phyloP scores from a whole-genome alignment of 202 grass and related monocot genomes.

The Digitaria exilis region DNA sequence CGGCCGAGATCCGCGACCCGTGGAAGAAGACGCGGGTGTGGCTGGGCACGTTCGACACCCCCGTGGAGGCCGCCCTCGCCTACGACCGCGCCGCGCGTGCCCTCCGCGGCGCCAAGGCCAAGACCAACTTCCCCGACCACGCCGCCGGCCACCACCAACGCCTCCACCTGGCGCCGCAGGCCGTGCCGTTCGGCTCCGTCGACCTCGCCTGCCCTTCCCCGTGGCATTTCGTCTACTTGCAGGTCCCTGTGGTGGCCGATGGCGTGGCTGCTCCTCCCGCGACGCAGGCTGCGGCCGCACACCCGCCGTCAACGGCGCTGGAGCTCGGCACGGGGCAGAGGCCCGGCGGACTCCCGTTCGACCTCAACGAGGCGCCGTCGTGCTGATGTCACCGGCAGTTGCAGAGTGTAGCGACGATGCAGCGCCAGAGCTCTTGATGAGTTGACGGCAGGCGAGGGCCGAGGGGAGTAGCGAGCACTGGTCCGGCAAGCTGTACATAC shows the following conservation, averaged over 20 bases:
- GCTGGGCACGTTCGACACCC: constrained; percentile 92
- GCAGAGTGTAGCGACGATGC: not conserved
- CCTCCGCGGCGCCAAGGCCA: constrained; percentile 68
- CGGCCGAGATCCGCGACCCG: constrained; percentile 78
- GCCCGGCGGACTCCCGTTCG: constrained; percentile 36
- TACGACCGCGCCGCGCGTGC: constrained; percentile 76
- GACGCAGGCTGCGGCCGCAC: not conserved
- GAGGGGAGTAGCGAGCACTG: not conserved
- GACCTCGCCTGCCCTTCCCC: constrained; percentile 7
- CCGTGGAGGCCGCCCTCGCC: constrained; percentile 74
- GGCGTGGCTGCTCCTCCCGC: too few species aligned
- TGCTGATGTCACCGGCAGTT: not conserved
- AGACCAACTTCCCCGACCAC: constrained; percentile 73
- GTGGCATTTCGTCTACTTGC: constrained; percentile 49
- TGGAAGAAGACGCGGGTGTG: constrained; percentile 87
- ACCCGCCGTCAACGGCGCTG: constrained; percentile 46
- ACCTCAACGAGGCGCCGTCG: constrained; percentile 63
- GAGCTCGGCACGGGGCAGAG: constrained; percentile 22
- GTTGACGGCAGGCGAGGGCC: not conserved
- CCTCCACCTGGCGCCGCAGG: not conserved
- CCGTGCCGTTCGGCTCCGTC: not conserved
- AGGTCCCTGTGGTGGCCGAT: not conserved
- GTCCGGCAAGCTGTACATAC: constrained; percentile 38
- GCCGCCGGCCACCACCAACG: not conserved
- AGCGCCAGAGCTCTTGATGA: not conserved